phyloP scores from a whole-genome alignment of 257 asterid species.

The Fraxinus excelsior region DNA sequence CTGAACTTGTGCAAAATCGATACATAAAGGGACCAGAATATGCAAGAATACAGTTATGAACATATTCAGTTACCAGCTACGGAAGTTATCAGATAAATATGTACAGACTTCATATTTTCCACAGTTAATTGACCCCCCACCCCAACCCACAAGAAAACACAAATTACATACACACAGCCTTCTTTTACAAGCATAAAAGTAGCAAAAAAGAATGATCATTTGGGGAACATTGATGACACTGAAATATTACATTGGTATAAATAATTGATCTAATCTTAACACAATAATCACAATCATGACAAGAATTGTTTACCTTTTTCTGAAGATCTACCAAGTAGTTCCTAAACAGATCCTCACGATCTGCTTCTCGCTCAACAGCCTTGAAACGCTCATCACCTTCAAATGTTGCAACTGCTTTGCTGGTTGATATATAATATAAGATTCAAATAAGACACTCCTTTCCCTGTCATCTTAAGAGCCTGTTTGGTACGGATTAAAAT shows the following conservation, averaged over 20 bases:
- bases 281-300: background rate
- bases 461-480: slow-evolving; percentile 4
- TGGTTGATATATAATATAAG: slow-evolving; percentile 35
- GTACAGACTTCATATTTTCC: background rate
- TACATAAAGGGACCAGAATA: slow-evolving; percentile 12
- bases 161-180: background rate
- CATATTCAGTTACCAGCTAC: background rate
- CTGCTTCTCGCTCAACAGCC: slow-evolving; percentile 90
- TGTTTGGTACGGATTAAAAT: no score
- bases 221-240: background rate
- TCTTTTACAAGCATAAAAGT: background rate
- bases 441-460: slow-evolving; percentile 26
- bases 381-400: slow-evolving; percentile 95
- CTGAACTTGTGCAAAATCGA: slow-evolving; percentile 41
- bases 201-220: background rate
- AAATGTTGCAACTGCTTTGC: slow-evolving; percentile 89
- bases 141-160: background rate
- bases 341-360: slow-evolving; percentile 95
- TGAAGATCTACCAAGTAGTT: slow-evolving; percentile 89
- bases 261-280: background rate
- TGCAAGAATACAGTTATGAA: slow-evolving; percentile 5
- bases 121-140: background rate
- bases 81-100: background rate
- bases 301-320: slow-evolving; percentile 59
- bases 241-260: background rate